These are phyloP conservation scores for Cardamine occulta DNA, from an alignment of 345 rosid species.

Conservation along the genomic window DNA sequence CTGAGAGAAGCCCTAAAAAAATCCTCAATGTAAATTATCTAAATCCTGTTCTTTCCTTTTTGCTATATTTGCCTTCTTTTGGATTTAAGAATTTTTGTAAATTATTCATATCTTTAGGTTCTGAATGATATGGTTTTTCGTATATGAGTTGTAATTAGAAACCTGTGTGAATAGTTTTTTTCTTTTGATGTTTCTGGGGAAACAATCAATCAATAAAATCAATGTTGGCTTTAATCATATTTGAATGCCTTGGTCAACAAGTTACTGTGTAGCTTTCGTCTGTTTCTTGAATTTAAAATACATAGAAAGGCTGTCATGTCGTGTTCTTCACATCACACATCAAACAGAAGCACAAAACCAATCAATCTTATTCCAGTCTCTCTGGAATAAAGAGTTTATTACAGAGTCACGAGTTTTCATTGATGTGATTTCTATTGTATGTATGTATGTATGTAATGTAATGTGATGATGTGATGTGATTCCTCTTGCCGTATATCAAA, in stretches of 20 bases:
- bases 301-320: conserved; percentile 41
- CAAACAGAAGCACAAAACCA: conserved; percentile 21
- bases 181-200: conserved; percentile 19
- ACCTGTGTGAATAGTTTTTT: conserved; percentile 35
- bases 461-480: neutral
- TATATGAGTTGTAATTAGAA: conserved; percentile 32
- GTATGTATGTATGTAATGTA: neutral
- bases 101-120: conserved; percentile 38
- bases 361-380: conserved; percentile 34
- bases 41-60: neutral
- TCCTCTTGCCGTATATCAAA: neutral
- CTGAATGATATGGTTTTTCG: conserved; percentile 32
- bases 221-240: conserved; percentile 19
- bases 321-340: conserved; percentile 32
- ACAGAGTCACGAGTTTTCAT: conserved; percentile 36
- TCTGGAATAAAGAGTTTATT: conserved; percentile 17
- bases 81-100: conserved; percentile 40
- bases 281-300: conserved; percentile 19
- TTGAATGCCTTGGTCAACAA: conserved; percentile 35
- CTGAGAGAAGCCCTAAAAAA: conserved; percentile 41
- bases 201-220: conserved; percentile 30
- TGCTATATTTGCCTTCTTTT: neutral
- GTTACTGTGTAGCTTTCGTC: conserved; percentile 31
- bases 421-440: neutral
- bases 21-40: conserved; percentile 38